phyloP scores from a whole-genome alignment of 1,284 basidiomycete species.

The Ustilago xerochloae region DNA sequence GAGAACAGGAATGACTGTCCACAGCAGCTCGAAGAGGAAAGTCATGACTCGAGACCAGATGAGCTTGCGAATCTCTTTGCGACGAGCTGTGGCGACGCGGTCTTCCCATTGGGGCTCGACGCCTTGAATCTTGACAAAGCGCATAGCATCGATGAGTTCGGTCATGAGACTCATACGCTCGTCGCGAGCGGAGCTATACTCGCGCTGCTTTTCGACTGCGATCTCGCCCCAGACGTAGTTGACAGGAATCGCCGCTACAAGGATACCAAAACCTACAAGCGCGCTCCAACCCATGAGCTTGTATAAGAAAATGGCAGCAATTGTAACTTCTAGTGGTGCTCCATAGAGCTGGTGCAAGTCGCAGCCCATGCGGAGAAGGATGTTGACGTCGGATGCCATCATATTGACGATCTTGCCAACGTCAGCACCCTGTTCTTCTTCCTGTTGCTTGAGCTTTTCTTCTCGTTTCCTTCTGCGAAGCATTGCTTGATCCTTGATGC shows the following conservation, averaged over 20 bases:
- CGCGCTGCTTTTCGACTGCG: constrained; percentile 79
- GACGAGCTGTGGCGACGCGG: constrained; percentile 53
- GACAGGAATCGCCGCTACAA: constrained; percentile 79
- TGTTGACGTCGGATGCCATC: constrained; percentile 69
- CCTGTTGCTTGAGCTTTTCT: constrained; percentile 17
- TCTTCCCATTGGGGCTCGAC: constrained; percentile 51
- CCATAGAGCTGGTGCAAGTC: constrained; percentile 72
- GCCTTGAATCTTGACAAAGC: constrained; percentile 77
- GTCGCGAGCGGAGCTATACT: constrained; percentile 78
- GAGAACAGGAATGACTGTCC: constrained; percentile 51
- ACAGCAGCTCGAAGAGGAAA: constrained; percentile 69
- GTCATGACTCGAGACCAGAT: constrained; percentile 52
- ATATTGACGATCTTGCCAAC: constrained; percentile 71
- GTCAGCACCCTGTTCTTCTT: constrained; percentile 66
- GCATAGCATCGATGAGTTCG: constrained; percentile 78
- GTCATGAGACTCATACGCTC: constrained; percentile 85
- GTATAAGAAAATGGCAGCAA: constrained; percentile 71
- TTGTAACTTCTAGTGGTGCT: constrained; percentile 82
- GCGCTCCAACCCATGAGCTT: constrained; percentile 85
- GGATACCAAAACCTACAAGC: constrained; percentile 84
- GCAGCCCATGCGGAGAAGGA: constrained; percentile 69
- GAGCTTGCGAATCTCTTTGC: constrained; percentile 62
- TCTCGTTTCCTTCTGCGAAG: constrained; percentile 4
- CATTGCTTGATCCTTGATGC: not conserved
- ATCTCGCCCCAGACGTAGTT: constrained; percentile 77